Conservation (phyloP, 805 yeast species). For the Wickerhamomyces alni region DNA sequence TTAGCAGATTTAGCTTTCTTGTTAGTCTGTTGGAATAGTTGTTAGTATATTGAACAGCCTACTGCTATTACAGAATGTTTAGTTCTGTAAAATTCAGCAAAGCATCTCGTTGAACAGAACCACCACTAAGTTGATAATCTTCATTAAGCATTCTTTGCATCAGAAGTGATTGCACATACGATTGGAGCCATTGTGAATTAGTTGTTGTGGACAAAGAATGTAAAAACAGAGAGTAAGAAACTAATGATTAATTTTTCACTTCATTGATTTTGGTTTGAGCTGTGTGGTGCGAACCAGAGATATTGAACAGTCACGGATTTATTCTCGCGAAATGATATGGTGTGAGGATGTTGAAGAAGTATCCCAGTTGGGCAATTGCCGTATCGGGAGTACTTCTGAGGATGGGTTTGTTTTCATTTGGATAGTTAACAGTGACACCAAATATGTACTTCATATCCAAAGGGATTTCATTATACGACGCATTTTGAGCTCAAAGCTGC, state of each 20-base stretch:
- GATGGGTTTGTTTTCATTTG: too few species aligned
- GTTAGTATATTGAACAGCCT: slow-evolving; percentile 52
- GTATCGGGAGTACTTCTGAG: neutral
- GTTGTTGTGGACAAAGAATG: slow-evolving; percentile 1
- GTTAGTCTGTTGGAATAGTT: slow-evolving; percentile 50
- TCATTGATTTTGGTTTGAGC: neutral
- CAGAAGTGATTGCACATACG: slow-evolving; percentile 46
- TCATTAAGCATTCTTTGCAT: neutral
- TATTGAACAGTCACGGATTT: slow-evolving; percentile 1
- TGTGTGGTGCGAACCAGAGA: slow-evolving; percentile 1
- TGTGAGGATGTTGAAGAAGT: neutral
- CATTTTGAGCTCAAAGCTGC: too few species aligned
- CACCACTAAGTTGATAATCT: neutral
- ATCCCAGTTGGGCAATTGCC: neutral
- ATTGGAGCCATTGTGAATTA: slow-evolving; percentile 76
- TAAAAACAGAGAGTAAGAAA: neutral
- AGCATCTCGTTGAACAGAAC: slow-evolving; percentile 7
- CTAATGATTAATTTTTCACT: slow-evolving; percentile 1
- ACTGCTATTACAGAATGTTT: slow-evolving; percentile 43
- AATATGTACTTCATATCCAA: too few species aligned
- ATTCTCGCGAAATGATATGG: too few species aligned
- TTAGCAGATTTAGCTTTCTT: slow-evolving; percentile 76
- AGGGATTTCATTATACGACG: too few species aligned
- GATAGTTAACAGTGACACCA: too few species aligned
- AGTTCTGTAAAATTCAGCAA: slow-evolving; percentile 30